A percentile compares a stretch with the other conserved stretches of the same genome.
These are phyloP conservation scores for Phlyctochytrium planicorne DNA, from an alignment of 192 early-diverging fungal species.

Conservation along the genomic window DNA sequence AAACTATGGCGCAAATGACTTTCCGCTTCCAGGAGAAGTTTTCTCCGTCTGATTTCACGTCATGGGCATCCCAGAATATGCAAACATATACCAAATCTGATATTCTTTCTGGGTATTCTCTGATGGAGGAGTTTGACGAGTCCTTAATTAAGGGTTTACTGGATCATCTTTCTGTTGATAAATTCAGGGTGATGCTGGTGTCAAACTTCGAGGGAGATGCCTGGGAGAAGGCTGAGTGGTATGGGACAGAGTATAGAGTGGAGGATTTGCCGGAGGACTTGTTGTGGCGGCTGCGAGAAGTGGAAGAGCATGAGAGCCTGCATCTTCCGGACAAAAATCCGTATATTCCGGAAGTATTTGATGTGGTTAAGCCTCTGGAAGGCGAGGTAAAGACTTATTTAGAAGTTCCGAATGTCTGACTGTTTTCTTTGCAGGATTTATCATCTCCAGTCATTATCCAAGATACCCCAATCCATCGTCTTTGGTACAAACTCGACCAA, in stretches of 20 bases:
- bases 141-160: constrained; percentile 63
- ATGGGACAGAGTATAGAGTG: constrained; percentile 77
- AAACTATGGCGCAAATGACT: constrained; percentile 31
- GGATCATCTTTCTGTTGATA: constrained; percentile 55
- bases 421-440: not conserved
- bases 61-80: constrained; percentile 68
- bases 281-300: not conserved
- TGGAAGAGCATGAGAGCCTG: constrained; percentile 52
- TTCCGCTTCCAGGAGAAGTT: constrained; percentile 56
- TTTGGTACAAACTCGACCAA: constrained; percentile 95
- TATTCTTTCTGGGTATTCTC: constrained; percentile 65
- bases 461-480: constrained; percentile 54
- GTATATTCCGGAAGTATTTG: constrained; percentile 84
- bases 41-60: constrained; percentile 63
- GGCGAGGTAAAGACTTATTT: not conserved
- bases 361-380: constrained; percentile 37
- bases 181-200: constrained; percentile 44
- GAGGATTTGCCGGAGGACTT: constrained; percentile 52
- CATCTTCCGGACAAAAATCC: constrained; percentile 68
- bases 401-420: too few relatives aligned
- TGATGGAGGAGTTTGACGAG: constrained; percentile 69
- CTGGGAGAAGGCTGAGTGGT: constrained; percentile 70
- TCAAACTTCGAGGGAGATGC: constrained; percentile 30
- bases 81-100: constrained; percentile 70
- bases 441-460: constrained; percentile 55